These are phyloP conservation scores for Zostera marina DNA, from an alignment of 116 monocot species.

Conservation along the genomic window DNA sequence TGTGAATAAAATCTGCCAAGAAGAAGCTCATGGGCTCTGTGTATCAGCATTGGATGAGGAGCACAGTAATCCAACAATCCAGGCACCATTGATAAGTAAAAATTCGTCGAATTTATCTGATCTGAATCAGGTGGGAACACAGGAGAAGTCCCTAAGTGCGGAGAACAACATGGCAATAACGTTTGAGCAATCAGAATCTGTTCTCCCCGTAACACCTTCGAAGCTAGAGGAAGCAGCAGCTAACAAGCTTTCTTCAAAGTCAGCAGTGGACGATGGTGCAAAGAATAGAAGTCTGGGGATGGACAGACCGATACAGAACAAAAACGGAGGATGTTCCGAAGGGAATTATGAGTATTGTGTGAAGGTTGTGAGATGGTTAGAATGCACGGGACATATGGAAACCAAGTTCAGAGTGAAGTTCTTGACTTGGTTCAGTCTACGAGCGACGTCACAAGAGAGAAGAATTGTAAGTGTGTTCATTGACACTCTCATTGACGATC, in stretches of 20 bases:
- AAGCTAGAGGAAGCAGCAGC: slow-evolving; percentile 8
- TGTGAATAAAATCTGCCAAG: background rate
- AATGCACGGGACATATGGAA: slow-evolving; percentile 57
- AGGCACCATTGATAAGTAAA: background rate
- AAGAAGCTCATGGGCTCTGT: slow-evolving; percentile 1
- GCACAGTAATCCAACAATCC: slow-evolving; percentile 1
- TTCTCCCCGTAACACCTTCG: slow-evolving; percentile 10
- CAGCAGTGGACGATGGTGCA: background rate
- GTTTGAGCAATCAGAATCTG: background rate
- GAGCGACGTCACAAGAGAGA: slow-evolving; percentile 69
- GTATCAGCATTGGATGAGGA: slow-evolving; percentile 6
- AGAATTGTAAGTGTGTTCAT: slow-evolving; percentile 68
- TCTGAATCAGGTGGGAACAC: background rate
- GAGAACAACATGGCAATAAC: background rate
- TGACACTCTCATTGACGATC: slow-evolving; percentile 72
- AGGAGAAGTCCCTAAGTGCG: background rate
- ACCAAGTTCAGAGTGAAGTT: slow-evolving; percentile 75
- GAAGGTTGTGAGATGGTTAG: slow-evolving; percentile 66
- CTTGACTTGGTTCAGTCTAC: slow-evolving; percentile 82
- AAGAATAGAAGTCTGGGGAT: background rate
- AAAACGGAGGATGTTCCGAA: slow-evolving; percentile 13
- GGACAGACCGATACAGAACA: background rate
- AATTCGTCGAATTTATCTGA: background rate
- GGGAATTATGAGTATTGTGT: slow-evolving; percentile 66
- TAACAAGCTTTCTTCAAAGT: slow-evolving; percentile 1